phyloP scores from a whole-genome alignment of 768 basidiomycete genomes.

The Rhodocollybia butyracea region DNA sequence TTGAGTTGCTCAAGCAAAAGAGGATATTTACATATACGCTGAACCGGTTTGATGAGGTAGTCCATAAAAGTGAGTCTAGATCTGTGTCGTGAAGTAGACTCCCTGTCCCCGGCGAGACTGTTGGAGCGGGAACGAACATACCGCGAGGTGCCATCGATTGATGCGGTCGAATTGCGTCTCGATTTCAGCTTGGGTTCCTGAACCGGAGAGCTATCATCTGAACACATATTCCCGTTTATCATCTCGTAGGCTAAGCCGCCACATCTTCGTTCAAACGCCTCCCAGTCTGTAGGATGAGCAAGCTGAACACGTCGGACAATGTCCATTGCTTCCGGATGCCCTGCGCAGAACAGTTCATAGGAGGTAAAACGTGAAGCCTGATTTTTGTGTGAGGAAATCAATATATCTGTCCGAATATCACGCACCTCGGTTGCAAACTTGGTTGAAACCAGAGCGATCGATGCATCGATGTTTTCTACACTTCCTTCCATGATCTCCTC shows the following conservation, averaged over 20 bases:
- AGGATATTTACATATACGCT: slow-evolving; percentile 94
- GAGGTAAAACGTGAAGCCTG: slow-evolving; percentile 73
- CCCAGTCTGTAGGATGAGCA: slow-evolving; percentile 73
- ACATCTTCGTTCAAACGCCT: slow-evolving; percentile 79
- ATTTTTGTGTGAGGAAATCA: slow-evolving; percentile 5
- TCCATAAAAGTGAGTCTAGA: slow-evolving; percentile 66
- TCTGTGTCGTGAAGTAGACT: slow-evolving; percentile 20
- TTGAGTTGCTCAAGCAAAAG: slow-evolving; percentile 77
- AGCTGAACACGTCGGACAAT: slow-evolving; percentile 64
- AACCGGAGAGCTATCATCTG: slow-evolving; percentile 18
- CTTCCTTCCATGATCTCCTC: slow-evolving; percentile 1
- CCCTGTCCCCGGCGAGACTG: slow-evolving; percentile 27
- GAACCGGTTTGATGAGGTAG: slow-evolving; percentile 96
- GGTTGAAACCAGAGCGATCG: slow-evolving; percentile 47
- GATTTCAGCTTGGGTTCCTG: slow-evolving; percentile 17
- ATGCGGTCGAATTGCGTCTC: slow-evolving; percentile 41
- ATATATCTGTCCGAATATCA: slow-evolving; percentile 3
- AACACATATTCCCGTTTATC: slow-evolving; percentile 5
- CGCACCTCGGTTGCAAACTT: slow-evolving; percentile 58
- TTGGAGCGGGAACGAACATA: slow-evolving; percentile 32
- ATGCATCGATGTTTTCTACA: slow-evolving; percentile 33
- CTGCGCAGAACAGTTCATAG: slow-evolving; percentile 86
- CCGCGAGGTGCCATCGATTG: slow-evolving; percentile 43
- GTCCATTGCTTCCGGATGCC: slow-evolving; percentile 79
- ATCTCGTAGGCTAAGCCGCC: slow-evolving; percentile 46